A percentile compares a stretch with the other conserved stretches of the same genome.
Conservation (phyloP, 2,329 filamentous ascomycete species). For the Pseudocercospora macadamiae region DNA sequence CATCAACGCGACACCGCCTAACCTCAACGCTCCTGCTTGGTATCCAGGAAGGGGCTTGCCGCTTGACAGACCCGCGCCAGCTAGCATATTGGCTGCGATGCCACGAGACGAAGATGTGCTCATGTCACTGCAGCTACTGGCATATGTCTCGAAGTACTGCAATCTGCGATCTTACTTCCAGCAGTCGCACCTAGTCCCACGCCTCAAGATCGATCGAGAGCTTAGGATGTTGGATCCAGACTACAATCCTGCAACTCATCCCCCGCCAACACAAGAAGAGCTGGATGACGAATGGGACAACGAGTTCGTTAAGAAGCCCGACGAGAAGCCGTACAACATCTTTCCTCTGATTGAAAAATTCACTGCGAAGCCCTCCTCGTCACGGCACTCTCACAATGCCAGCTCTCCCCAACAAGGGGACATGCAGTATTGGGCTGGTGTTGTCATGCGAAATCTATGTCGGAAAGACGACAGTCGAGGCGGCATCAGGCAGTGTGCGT, state of each 20-base stretch:
- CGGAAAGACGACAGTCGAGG: conserved; percentile 94
- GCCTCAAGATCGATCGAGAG: conserved; percentile 85
- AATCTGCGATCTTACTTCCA: conserved; percentile 95
- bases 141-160: conserved; percentile 98
- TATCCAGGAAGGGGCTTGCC: conserved; percentile 33
- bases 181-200: conserved; percentile 87
- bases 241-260: conserved; percentile 44
- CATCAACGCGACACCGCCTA: conserved; percentile 73
- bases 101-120: conserved; percentile 95
- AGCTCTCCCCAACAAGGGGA: conserved; percentile 46
- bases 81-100: conserved; percentile 83
- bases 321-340: conserved; percentile 65
- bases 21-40: conserved; percentile 58
- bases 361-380: conserved; percentile 67
- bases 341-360: conserved; percentile 99
- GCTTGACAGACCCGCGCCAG: conserved; percentile 39
- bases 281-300: conserved; percentile 83
- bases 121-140: conserved; percentile 94
- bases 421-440: conserved; percentile 99
- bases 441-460: conserved; percentile 98
- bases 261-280: conserved; percentile 52
- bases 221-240: conserved; percentile 78
- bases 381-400: conserved; percentile 70
- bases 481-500: conserved; percentile 94
- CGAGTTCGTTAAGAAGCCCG: conserved; percentile 63